Percentiles rank a stretch among this genome's conserved stretches.
phyloP scores from a whole-genome alignment of 2,329 filamentous ascomycete genomes.

The Claviceps quebecensis region DNA sequence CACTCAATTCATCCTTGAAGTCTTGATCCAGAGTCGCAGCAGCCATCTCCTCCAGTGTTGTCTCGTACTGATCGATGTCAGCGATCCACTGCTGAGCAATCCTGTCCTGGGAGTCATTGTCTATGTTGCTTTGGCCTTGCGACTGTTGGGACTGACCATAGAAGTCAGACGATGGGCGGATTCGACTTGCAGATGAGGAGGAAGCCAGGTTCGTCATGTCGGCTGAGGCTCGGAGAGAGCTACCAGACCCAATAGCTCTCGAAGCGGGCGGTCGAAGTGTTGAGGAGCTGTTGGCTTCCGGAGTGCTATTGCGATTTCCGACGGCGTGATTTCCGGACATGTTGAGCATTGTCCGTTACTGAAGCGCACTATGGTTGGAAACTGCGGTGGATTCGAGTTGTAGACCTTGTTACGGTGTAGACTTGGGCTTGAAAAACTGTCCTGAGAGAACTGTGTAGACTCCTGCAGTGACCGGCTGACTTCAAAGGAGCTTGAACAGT shows the following conservation, averaged over 20 bases:
- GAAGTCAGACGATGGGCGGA: conserved; percentile 89
- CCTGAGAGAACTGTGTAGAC: conserved; percentile 23
- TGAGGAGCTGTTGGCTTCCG: conserved; percentile 71
- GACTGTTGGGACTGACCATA: conserved; percentile 64
- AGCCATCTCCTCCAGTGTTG: conserved; percentile 97
- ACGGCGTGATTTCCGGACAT: conserved; percentile 57
- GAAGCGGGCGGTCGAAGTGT: conserved; percentile 73
- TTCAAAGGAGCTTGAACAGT: conserved; percentile 49
- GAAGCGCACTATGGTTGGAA: not conserved
- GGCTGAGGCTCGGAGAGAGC: conserved; percentile 85
- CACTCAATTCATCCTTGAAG: conserved; percentile 97
- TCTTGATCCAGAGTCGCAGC: conserved; percentile 97
- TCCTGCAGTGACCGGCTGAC: conserved; percentile 77
- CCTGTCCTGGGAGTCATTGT: conserved; percentile 76
- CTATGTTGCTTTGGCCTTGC: conserved; percentile 51
- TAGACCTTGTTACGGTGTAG: not conserved
- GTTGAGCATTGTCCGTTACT: conserved; percentile 33
- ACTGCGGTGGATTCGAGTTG: conserved; percentile 1
- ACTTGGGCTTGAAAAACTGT: conserved; percentile 6
- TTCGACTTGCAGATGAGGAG: conserved; percentile 57
- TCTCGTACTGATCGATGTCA: conserved; percentile 97
- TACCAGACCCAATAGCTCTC: conserved; percentile 60
- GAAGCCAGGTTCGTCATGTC: conserved; percentile 77
- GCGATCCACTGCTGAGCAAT: conserved; percentile 97
- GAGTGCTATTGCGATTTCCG: conserved; percentile 92